phyloP scores from a whole-genome alignment of 2,329 filamentous ascomycete genomes.

The Talaromyces sp. region DNA sequence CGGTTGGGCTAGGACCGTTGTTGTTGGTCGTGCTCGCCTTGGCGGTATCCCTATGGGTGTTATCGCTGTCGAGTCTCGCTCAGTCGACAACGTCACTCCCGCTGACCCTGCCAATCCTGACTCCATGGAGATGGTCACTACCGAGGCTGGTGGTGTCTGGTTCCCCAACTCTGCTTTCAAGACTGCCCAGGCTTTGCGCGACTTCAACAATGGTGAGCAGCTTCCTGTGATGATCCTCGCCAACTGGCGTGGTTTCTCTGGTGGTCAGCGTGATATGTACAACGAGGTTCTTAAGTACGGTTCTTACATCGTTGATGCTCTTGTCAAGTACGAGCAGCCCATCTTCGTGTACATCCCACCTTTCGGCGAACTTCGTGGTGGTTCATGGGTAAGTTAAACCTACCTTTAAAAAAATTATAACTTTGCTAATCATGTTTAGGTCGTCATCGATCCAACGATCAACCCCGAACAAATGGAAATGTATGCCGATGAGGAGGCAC shows the following conservation, averaged over 20 bases:
- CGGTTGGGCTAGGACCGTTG: slow-evolving; percentile 95
- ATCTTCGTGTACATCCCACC: slow-evolving; percentile 99
- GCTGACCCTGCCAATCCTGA: slow-evolving; percentile 97
- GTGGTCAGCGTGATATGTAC: slow-evolving; percentile 99
- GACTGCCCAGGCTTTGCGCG: slow-evolving; percentile 96
- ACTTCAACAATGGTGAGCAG: slow-evolving; percentile 99
- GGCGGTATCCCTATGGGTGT: slow-evolving; percentile 98
- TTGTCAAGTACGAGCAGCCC: slow-evolving; percentile 97
- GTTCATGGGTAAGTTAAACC: slow-evolving; percentile 71
- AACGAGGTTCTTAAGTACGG: slow-evolving; percentile 99
- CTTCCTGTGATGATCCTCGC: slow-evolving; percentile 97
- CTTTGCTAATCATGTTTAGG: slow-evolving; percentile 49
- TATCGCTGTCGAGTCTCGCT: slow-evolving; percentile 92
- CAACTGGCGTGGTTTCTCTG: slow-evolving; percentile 99
- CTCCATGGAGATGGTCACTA: slow-evolving; percentile 91
- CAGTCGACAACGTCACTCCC: slow-evolving; percentile 93
- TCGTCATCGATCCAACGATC: slow-evolving; percentile 97
- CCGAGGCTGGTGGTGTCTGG: slow-evolving; percentile 98
- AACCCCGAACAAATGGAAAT: slow-evolving; percentile 97
- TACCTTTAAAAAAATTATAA: not conserved
- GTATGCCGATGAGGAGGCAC: slow-evolving; percentile 94
- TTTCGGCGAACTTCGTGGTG: slow-evolving; percentile 93
- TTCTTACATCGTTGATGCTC: slow-evolving; percentile 96
- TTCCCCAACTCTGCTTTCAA: slow-evolving; percentile 99
- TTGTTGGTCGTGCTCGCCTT: slow-evolving; percentile 91